Evolutionary conservation across 306 rosid genomes (phyloP).

Genomic region (Myrica gale): DNA sequence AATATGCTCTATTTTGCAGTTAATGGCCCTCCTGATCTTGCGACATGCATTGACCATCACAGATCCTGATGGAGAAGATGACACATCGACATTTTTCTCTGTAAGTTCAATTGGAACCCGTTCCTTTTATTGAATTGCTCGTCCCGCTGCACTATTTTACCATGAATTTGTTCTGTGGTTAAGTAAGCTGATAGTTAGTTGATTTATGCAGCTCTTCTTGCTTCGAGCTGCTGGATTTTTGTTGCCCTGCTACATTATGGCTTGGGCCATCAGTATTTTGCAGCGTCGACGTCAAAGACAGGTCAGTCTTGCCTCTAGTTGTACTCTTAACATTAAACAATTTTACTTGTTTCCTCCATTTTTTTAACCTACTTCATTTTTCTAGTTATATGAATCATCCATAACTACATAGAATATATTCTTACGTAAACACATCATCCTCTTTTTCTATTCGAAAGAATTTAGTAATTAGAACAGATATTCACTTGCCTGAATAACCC

Average conservation of each 20-base stretch:
- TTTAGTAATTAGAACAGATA: not conserved
- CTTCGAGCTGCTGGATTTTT: slow-evolving; percentile 97
- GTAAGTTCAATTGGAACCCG: slow-evolving; percentile 41
- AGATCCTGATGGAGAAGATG: slow-evolving; percentile 61
- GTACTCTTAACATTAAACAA: not conserved
- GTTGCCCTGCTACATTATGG: slow-evolving; percentile 97
- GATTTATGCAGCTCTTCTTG: slow-evolving; percentile 52
- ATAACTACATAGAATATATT: not conserved
- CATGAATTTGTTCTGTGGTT: not conserved
- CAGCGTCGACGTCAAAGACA: slow-evolving; percentile 96
- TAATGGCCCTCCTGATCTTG: slow-evolving; percentile 85
- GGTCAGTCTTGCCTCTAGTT: slow-evolving; percentile 39
- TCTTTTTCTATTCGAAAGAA: not conserved
- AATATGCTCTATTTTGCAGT: slow-evolving; percentile 47
- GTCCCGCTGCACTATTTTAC: slow-evolving; percentile 4
- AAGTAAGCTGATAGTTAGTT: slow-evolving; percentile 23
- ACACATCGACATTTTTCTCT: slow-evolving; percentile 71
- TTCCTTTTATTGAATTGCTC: not conserved
- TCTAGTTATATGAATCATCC: not conserved
- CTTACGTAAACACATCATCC: not conserved
- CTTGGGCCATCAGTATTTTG: slow-evolving; percentile 95
- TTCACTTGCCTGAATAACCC: not conserved
- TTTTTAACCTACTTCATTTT: not conserved
- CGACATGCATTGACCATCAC: slow-evolving; percentile 79
- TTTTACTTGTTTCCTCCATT: not conserved